phyloP scores from a whole-genome alignment of 1,284 basidiomycete species.

The Ceratobasidium sp. region DNA sequence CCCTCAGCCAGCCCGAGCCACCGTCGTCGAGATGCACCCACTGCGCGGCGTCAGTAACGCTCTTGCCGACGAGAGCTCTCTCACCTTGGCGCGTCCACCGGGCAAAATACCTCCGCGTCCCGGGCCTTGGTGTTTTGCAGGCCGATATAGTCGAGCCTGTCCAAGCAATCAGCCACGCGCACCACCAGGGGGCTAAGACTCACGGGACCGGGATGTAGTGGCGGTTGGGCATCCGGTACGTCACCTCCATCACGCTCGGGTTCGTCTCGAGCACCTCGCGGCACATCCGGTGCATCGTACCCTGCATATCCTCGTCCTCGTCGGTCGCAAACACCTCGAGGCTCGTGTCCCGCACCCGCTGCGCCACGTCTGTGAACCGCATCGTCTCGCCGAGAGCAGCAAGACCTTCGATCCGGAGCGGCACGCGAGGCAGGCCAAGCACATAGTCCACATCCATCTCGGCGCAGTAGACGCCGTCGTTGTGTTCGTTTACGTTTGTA shows the following conservation, averaged over 20 bases:
- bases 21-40: slow-evolving; percentile 41
- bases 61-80: slow-evolving; percentile 29
- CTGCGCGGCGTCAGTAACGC: slow-evolving; percentile 16
- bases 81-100: slow-evolving; percentile 81
- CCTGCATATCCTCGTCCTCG: slow-evolving; percentile 77
- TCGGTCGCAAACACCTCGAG: slow-evolving; percentile 88
- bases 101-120: slow-evolving; percentile 84
- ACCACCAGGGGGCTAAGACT: slow-evolving; percentile 14
- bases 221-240: slow-evolving; percentile 91
- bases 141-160: slow-evolving; percentile 53
- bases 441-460: slow-evolving; percentile 80
- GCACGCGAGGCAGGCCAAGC: slow-evolving; percentile 64
- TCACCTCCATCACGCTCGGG: slow-evolving; percentile 70
- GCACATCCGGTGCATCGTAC: slow-evolving; percentile 92
- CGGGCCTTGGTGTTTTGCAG: slow-evolving; percentile 67
- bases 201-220: slow-evolving; percentile 77
- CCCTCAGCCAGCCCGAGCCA: slow-evolving; percentile 26
- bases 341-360: slow-evolving; percentile 74
- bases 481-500: slow-evolving; percentile 42
- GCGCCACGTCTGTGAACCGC: slow-evolving; percentile 70
- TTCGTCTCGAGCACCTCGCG: slow-evolving; percentile 79
- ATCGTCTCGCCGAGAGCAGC: slow-evolving; percentile 68
- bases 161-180: not conserved
- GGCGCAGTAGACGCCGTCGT: slow-evolving; percentile 59
- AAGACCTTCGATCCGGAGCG: slow-evolving; percentile 63